These are phyloP conservation scores for Microcos paniculata DNA, from an alignment of 345 rosid species.

Conservation along the genomic window DNA sequence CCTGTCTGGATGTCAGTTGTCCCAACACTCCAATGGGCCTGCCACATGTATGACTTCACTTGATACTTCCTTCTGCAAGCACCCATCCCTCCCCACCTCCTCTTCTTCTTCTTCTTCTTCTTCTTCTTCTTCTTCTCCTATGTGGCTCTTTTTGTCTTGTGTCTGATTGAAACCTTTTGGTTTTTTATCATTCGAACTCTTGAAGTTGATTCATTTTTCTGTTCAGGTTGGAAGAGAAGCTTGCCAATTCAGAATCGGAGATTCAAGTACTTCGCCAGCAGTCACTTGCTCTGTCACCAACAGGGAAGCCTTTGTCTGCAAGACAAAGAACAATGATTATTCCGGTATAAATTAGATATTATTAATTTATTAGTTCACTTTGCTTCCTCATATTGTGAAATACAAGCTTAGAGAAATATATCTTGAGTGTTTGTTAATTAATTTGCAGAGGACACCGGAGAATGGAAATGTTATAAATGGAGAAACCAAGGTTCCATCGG, in stretches of 20 bases:
- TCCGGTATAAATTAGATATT: slow-evolving; percentile 53
- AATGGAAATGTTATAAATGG: slow-evolving; percentile 72
- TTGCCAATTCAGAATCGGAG: slow-evolving; percentile 94
- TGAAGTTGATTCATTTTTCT: slow-evolving; percentile 25
- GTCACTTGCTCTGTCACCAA: slow-evolving; percentile 90
- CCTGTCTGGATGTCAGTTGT: slow-evolving; percentile 1
- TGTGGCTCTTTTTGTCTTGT: not conserved
- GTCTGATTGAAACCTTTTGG: not conserved
- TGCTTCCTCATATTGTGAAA: slow-evolving; percentile 8
- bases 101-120: not conserved
- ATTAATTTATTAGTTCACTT: not conserved
- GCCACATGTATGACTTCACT: not conserved
- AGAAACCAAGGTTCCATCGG: slow-evolving; percentile 58
- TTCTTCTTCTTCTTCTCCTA: not conserved
- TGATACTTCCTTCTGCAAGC: not conserved
- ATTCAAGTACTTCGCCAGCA: slow-evolving; percentile 99
- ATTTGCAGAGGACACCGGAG: slow-evolving; percentile 87
- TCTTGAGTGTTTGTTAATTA: slow-evolving; percentile 23
- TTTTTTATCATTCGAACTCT: not conserved
- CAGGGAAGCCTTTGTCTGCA: slow-evolving; percentile 70
- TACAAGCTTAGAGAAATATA: slow-evolving; percentile 20
- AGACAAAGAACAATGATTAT: slow-evolving; percentile 66
- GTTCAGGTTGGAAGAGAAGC: slow-evolving; percentile 87
- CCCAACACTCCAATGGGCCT: not conserved
- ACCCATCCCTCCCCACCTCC: not conserved